Evolutionary conservation across 2,329 filamentous ascomycete species (phyloP).

Genomic region (Fusarium palustre): DNA sequence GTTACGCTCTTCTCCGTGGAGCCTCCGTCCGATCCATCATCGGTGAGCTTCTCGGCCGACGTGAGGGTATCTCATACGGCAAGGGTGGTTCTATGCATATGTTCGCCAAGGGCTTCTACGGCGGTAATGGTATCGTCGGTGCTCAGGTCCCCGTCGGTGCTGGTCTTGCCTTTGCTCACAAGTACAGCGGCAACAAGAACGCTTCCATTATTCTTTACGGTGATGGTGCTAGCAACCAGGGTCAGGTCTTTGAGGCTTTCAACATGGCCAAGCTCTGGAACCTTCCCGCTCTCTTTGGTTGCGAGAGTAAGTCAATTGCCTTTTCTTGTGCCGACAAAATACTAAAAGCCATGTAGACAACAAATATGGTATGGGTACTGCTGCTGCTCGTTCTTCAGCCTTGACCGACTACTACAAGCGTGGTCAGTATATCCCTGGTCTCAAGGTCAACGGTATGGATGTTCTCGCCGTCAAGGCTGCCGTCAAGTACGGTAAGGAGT

Average conservation of each 20-base stretch:
- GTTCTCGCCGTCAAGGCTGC: conserved; percentile 97
- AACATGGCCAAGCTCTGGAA: conserved; percentile 99
- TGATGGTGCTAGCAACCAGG: conserved; percentile 98
- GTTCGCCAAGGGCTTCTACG: conserved; percentile 98
- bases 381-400: conserved; percentile 91
- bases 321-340: background rate
- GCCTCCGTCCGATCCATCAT: conserved; percentile 92
- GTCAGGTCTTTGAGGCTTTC: conserved; percentile 99
- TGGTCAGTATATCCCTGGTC: conserved; percentile 98
- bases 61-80: conserved; percentile 96
- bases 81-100: conserved; percentile 99
- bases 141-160: conserved; percentile 98
- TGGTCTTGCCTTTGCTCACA: conserved; percentile 95
- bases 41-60: conserved; percentile 92
- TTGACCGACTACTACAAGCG: conserved; percentile 99
- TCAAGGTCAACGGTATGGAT: conserved; percentile 99
- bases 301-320: conserved; percentile 81
- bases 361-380: conserved; percentile 99
- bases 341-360: conserved; percentile 75
- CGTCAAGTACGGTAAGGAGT: conserved; percentile 93
- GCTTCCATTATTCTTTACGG: conserved; percentile 92
- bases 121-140: conserved; percentile 98
- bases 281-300: conserved; percentile 93
- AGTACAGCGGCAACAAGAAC: conserved; percentile 90
- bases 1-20: conserved; percentile 96